Evolutionary conservation across 2,329 filamentous ascomycete species (phyloP), one percentile per base, ranked within the genome.

Genomic region (Nectriaceae sp.): DNA sequence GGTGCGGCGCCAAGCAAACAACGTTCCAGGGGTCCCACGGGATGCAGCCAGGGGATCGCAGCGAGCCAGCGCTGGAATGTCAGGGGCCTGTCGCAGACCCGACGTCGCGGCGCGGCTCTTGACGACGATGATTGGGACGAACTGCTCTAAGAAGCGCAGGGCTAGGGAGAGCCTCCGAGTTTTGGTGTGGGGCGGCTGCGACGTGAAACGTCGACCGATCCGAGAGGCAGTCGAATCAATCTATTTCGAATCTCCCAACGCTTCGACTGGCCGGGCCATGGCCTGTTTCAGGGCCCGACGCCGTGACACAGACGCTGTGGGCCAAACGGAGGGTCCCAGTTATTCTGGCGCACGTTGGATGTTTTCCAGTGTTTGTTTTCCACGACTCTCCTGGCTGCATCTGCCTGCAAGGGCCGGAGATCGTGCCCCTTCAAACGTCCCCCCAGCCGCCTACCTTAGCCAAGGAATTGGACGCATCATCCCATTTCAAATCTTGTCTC

Each of bases 81-180:
- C 45, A 46, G 50, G 51, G 51, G 46, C 21, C 45, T 38, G 41
- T 54, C 47, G 42, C 47, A 50, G 19, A 21, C 40, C 36, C 38
- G 16, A 26, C 44, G 40, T 24, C 48, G 31, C 44, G 44, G 47
- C 31, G 21, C 22, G 18, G 21, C 31, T 16, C 39, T 40, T 13
- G 11, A 24, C 16, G 45, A 38, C 20, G 52, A 54, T 54, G 56
- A 57, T 41, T 52, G 54, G 55, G 55, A 59, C 44, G 55, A 60
- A 42, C 22, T 59, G 45, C 11, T 52, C 11, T 60, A 40, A 33
- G 16, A 16, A 16, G 20, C 18, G 16, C 33, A 11, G 33, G 33
- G 11, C 5, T 18, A 10, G 33, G 33, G 5, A 11, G 8, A 13
- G 24, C 13, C 24, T 13, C 24, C 24, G 13, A 29, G 24, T 6